These are phyloP conservation scores for Dalechampia spathulata DNA, from an alignment of 441 rosid species.

Conservation along the genomic window DNA sequence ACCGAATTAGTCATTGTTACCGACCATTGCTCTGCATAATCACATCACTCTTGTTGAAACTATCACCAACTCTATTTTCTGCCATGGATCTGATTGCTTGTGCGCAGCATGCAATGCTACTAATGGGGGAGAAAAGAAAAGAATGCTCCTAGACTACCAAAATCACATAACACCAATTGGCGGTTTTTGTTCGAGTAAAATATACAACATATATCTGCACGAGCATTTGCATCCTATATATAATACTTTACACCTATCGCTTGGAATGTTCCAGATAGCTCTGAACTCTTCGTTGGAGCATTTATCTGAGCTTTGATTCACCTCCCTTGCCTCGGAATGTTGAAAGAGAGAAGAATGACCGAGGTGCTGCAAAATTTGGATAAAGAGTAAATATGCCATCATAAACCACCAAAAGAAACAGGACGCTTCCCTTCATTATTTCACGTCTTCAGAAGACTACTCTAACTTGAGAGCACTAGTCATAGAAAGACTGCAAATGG, in stretches of 20 bases:
- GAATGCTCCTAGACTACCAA: constrained; percentile 47
- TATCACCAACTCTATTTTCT: constrained; percentile 23
- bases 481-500: too few species aligned
- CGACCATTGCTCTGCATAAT: too few species aligned
- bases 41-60: constrained; percentile 25
- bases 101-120: constrained; percentile 30
- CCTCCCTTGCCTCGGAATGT: constrained; percentile 91
- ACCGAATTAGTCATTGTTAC: too few species aligned
- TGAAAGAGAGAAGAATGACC: constrained; percentile 93
- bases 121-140: constrained; percentile 18
- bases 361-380: constrained; percentile 56
- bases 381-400: constrained; percentile 12
- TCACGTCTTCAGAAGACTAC: too few species aligned
- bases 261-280: constrained; percentile 22
- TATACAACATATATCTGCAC: constrained; percentile 39
- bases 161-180: constrained; percentile 42
- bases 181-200: constrained; percentile 28
- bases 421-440: constrained; percentile 8
- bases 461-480: too few species aligned
- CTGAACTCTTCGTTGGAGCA: constrained; percentile 10
- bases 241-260: constrained; percentile 35
- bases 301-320: constrained; percentile 54
- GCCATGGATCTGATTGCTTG: constrained; percentile 19
- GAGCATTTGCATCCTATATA: constrained; percentile 31
- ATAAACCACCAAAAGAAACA: constrained; percentile 2